Base-by-base conservation (phyloP, 2,329 filamentous ascomycete genomes). In the Talaromyces sp. region DNA sequence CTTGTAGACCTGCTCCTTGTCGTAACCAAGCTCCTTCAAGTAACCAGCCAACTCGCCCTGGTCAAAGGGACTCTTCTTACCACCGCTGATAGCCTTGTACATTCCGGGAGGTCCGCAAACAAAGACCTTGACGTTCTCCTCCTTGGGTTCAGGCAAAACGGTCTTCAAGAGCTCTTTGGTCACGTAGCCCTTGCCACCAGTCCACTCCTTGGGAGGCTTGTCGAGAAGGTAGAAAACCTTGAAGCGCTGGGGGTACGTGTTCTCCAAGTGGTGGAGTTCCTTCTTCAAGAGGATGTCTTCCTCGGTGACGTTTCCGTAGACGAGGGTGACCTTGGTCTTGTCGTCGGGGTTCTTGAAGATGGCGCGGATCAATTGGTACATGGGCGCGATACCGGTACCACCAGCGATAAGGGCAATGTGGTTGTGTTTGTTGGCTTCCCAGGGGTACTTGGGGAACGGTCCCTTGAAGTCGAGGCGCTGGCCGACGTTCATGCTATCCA, bases 301-400 rank as follows among this genome's bases (percentile, higher is more conserved):
- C 82, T 98, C 92, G 29, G 82, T 83, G 67, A 97, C 81, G 82
- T 98, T 99, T 71, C 92, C 95, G 75, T 94, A 97, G 43, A 99
- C 86, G 36, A 99, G 88, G 5, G 94, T 98, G 49, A 99, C 93
- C 84, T 97, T 96, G 73, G 95, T 99, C 87, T 95, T 93, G 83
- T 99, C 95, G 51, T 91, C 87, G 67, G 94, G 92, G 86, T 97
- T 96, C 81, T 90, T 92, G 88, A 98, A 96, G 82, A 99, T 97
- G 75, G 89, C 86, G 68, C 92, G 92, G 70, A 88, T 84, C 54
- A 99, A 88, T 84, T 99, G 95, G 85, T 91, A 98, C 94, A 98
- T 97, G 71, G 95, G 95, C 11, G 95, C 95, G 79, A 99, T 96
- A 68, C 95, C 95, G 7, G 95, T 97, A 70, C 95, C 95, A 73